These are phyloP conservation scores for Suillus cothurnatus DNA, from an alignment of 768 basidiomycete genomes.

Conservation along the genomic window DNA sequence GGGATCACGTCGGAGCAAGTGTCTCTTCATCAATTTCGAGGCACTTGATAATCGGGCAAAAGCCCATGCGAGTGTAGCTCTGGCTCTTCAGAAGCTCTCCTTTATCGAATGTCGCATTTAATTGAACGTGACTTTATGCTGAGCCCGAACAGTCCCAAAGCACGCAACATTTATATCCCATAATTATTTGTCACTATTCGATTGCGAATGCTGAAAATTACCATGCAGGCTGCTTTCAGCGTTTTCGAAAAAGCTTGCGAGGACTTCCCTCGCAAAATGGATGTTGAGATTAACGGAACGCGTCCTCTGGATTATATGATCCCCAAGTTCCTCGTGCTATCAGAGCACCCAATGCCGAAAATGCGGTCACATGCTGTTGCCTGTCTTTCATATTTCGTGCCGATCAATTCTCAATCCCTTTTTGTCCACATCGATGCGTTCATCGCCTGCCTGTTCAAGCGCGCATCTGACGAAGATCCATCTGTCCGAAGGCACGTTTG, in stretches of 20 bases:
- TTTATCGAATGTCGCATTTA: neutral
- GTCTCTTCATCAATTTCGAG: neutral
- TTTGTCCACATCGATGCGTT: constrained; percentile 91
- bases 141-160: neutral
- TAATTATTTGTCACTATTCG: constrained; percentile 1
- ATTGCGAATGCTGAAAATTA: constrained; percentile 19
- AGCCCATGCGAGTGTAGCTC: neutral
- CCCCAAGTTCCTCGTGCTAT: constrained; percentile 88
- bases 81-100: neutral
- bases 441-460: constrained; percentile 91
- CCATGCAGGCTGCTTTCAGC: constrained; percentile 81
- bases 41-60: neutral
- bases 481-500: constrained; percentile 95
- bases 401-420: constrained; percentile 83
- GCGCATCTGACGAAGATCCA: constrained; percentile 93
- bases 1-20: neutral
- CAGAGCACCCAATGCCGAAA: constrained; percentile 83
- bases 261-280: constrained; percentile 94
- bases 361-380: constrained; percentile 93
- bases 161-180: constrained; percentile 1
- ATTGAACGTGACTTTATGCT: constrained; percentile 3
- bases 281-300: constrained; percentile 91
- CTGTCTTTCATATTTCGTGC: constrained; percentile 93
- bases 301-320: constrained; percentile 96
- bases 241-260: constrained; percentile 95